A percentile compares a stretch with the other conserved stretches of the same genome.
Conservation (phyloP, 208 protist genomes). For the Acanthamoeba polyphaga region DNA sequence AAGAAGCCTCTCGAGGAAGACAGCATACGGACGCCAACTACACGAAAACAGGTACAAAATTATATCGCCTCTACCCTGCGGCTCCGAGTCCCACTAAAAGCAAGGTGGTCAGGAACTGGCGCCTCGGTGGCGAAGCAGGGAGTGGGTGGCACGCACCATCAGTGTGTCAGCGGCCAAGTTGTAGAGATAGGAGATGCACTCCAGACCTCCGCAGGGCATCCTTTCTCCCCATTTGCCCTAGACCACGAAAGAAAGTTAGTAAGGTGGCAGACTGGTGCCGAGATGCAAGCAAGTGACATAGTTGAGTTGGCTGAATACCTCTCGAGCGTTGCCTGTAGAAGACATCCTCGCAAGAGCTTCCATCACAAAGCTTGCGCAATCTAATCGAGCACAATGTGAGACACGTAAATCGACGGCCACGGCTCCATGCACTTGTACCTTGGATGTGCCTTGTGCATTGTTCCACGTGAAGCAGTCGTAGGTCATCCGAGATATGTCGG, state of each 20-base stretch:
- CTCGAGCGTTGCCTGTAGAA: neutral
- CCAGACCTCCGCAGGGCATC: neutral
- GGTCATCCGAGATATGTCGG: neutral
- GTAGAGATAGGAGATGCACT: constrained; percentile 34
- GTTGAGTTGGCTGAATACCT: neutral
- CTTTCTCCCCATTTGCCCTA: neutral
- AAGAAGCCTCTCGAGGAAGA: neutral
- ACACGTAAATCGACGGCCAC: no score
- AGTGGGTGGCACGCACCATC: neutral
- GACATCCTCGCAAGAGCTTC: neutral
- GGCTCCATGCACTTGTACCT: neutral
- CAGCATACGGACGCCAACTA: constrained; percentile 4
- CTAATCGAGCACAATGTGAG: no score
- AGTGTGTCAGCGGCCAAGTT: neutral
- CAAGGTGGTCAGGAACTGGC: neutral
- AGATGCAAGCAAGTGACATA: neutral
- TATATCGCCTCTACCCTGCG: neutral
- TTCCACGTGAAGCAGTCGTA: neutral
- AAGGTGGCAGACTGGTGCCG: neutral
- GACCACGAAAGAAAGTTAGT: neutral
- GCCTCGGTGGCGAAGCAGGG: neutral
- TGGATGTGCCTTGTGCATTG: neutral
- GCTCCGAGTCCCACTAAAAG: constrained; percentile 17
- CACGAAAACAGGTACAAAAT: neutral
- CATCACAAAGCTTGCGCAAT: neutral